Conservation (phyloP, 1,284 basidiomycete genomes). For the Rhodotorula sp. region DNA sequence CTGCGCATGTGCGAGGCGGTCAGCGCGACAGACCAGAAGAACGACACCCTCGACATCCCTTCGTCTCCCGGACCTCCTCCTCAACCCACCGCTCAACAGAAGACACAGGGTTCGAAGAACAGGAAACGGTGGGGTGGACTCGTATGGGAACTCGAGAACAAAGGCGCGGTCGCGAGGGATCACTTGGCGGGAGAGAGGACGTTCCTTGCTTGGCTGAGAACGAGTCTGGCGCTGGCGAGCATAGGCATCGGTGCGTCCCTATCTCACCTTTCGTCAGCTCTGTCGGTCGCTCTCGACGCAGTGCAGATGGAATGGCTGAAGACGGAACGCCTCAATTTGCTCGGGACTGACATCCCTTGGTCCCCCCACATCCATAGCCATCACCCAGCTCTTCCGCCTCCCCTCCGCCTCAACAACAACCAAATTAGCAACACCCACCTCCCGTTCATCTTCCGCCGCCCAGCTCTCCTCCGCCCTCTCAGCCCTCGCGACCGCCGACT, state of each 20-base stretch:
- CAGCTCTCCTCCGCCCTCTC: neutral
- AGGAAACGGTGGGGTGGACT: slow-evolving; percentile 1
- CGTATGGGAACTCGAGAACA: slow-evolving; percentile 36
- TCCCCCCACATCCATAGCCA: slow-evolving; percentile 7
- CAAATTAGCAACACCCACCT: neutral
- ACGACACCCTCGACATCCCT: too few species aligned
- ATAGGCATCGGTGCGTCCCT: slow-evolving; percentile 39
- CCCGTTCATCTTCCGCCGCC: neutral
- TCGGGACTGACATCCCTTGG: neutral
- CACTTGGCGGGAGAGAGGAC: slow-evolving; percentile 49
- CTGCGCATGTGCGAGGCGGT: neutral
- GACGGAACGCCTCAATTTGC: neutral
- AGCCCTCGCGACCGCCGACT: neutral
- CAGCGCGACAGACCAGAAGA: neutral
- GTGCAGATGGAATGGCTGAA: neutral
- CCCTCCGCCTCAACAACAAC: slow-evolving; percentile 15
- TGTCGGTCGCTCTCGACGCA: neutral
- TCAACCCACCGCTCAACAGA: neutral
- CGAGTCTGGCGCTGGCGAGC: slow-evolving; percentile 43
- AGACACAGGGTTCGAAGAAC: neutral
- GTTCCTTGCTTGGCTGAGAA: slow-evolving; percentile 49
- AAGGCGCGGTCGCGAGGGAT: slow-evolving; percentile 48
- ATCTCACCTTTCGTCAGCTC: too few species aligned
- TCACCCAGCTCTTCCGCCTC: slow-evolving; percentile 37
- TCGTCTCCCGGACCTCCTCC: neutral